Evolutionary conservation across 441 rosid genomes (phyloP).

Genomic region (Gossypium lobatum): DNA sequence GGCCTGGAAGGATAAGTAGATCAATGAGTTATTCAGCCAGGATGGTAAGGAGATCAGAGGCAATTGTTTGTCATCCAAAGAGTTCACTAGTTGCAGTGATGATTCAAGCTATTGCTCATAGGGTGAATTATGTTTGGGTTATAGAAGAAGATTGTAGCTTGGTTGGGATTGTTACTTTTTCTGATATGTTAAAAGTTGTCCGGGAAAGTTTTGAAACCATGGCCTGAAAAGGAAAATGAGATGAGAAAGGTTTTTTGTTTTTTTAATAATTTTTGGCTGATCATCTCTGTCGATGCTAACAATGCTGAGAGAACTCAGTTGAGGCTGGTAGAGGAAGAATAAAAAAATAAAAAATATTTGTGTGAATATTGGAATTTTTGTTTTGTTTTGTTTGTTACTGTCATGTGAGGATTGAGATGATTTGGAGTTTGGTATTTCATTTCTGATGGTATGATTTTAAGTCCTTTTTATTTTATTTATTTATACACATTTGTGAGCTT

Average conservation of each 20-base stretch:
- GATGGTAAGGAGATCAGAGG: constrained; percentile 76
- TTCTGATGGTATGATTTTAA: background rate
- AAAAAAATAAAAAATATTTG: background rate
- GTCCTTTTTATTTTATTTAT: no score
- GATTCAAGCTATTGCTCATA: constrained; percentile 82
- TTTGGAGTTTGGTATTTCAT: background rate
- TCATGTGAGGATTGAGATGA: background rate
- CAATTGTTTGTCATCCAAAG: constrained; percentile 67
- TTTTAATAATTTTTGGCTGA: background rate
- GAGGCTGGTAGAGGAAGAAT: background rate
- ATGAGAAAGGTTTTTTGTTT: constrained; percentile 4
- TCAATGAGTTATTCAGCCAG: constrained; percentile 71
- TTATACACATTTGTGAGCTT: background rate
- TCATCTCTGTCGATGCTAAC: constrained; percentile 13
- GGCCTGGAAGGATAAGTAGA: constrained; percentile 40
- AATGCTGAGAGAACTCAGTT: background rate
- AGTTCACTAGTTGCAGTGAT: constrained; percentile 88
- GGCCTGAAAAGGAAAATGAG: constrained; percentile 11
- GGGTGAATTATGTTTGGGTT: constrained; percentile 92
- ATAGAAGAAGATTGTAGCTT: constrained; percentile 63
- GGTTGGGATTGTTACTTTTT: constrained; percentile 80
- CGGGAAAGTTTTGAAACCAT: constrained; percentile 40
- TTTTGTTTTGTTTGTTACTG: background rate
- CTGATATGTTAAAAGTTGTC: constrained; percentile 56
- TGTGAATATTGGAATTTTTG: constrained; percentile 13